Base-by-base conservation (phyloP, 257 asterid genomes). In the Penstemon barbatus region DNA sequence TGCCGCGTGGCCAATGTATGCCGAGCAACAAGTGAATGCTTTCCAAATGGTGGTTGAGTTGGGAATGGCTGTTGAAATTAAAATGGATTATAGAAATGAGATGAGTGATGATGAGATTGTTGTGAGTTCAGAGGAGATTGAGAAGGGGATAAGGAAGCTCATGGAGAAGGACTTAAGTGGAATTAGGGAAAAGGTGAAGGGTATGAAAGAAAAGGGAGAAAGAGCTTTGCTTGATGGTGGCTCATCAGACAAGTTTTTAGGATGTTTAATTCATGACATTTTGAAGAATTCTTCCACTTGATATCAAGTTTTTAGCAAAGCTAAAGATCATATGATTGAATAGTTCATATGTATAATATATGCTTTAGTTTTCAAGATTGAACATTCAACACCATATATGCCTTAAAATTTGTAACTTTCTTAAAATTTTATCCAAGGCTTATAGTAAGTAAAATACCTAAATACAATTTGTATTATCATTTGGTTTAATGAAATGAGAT, bases 21-120 rank as follows among this genome's bases (percentile, higher is more conserved):
- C 86, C 3, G 86, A 81, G 74, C 86, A 81, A n/a, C 79, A 78
- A 38, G 61, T 62, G 12, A 78, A 81, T 50, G 86, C 86, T 0
- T 81, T 81, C 57, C 71, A 81, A 25, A 12, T 73, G 63, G 86
- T 81, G 49, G 63, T 33, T 75, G 86, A 81, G 53, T 37, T 81
- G 58, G 83, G 79, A 11, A 39, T 78, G 53, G 86, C 79, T 4
- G 75, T 52, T 52, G 82, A 66, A 49, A 65, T 77, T 4, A 77
- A 53, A 75, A 70, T 76, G 42, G 79, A 76, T 53, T 76, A 73
- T 9, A 57, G 74, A 10, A 60, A 37, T 3, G 64, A 42, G 49
- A 5, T 25, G 62, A 4, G 70, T 13, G 7, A 39, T 9, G 63
- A 55, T 39, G 19, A 65, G 56, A 5, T 12, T 8, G 38, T 75